Conservation (phyloP, 352 stramenopile genomes). For the Pythium phragmiticola region DNA sequence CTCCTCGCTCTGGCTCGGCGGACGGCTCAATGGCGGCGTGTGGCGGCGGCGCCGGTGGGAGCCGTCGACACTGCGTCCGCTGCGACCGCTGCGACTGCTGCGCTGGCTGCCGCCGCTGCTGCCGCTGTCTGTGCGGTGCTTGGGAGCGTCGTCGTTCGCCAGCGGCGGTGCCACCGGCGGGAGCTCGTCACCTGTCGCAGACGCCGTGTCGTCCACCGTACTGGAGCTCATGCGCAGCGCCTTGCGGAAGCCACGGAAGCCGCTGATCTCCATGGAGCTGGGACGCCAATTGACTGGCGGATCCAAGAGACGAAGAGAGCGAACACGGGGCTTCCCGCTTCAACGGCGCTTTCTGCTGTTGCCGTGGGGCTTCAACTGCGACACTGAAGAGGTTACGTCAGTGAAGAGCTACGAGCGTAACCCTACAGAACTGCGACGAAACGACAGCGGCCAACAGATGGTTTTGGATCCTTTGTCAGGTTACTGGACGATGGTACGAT, state of each 20-base stretch:
- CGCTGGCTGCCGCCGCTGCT: constrained; percentile 30
- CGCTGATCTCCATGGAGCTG: constrained; percentile 27
- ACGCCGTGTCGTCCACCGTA: constrained; percentile 1
- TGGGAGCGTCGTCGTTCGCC: background rate
- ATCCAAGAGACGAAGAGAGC: background rate
- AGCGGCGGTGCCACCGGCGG: background rate
- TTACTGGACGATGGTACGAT: no score
- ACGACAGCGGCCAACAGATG: background rate
- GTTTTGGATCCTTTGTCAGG: background rate
- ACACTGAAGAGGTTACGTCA: background rate
- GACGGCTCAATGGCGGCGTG: background rate
- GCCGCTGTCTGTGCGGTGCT: constrained; percentile 20
- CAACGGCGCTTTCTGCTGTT: background rate
- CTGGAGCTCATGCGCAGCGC: constrained; percentile 23
- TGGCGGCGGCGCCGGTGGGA: constrained; percentile 8
- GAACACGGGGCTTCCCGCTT: background rate
- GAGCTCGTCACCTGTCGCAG: constrained; percentile 10
- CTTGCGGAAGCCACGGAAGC: constrained; percentile 33
- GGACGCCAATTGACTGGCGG: background rate
- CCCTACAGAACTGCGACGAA: background rate
- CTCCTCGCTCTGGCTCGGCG: constrained; percentile 3
- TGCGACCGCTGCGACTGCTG: constrained; percentile 24
- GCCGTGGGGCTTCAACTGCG: constrained; percentile 12
- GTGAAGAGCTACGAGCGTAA: background rate
- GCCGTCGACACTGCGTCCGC: constrained; percentile 12